A percentile compares a stretch with the other conserved stretches of the same genome.
Evolutionary conservation across 176 grass and related monocot genomes (phyloP).

Genomic region (Oropetium thomaeum): DNA sequence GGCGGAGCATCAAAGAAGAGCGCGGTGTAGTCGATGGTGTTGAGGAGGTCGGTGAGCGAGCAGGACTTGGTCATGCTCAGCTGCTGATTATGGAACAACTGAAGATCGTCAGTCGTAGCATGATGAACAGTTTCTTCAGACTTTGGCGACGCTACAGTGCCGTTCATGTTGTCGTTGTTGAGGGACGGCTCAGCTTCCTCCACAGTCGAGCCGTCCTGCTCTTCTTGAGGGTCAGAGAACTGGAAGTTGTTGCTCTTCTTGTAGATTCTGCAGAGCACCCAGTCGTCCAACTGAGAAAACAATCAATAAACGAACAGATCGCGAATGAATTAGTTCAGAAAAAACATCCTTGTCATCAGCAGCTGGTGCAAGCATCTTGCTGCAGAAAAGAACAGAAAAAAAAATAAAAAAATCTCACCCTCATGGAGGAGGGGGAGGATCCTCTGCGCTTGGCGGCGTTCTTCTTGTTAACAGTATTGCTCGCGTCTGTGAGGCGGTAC

Average conservation of each 20-base stretch:
- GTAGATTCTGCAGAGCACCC: constrained; percentile 77
- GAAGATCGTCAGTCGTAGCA: neutral
- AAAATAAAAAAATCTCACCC: constrained; percentile 24
- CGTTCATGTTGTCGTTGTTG: neutral
- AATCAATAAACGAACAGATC: neutral
- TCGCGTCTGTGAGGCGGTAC: constrained; percentile 40
- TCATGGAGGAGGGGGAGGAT: constrained; percentile 46
- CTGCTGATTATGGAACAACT: neutral
- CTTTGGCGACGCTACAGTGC: neutral
- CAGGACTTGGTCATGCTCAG: constrained; percentile 32
- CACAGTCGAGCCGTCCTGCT: constrained; percentile 38
- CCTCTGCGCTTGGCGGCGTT: constrained; percentile 24
- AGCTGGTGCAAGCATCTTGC: neutral
- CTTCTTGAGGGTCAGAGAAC: constrained; percentile 21
- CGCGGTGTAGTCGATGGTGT: constrained; percentile 37
- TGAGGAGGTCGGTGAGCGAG: constrained; percentile 59
- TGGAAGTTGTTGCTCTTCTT: constrained; percentile 48
- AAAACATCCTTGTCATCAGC: neutral
- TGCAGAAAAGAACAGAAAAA: neutral
- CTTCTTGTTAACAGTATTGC: too few relatives aligned
- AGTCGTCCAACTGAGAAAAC: constrained; percentile 73
- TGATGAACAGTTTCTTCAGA: neutral
- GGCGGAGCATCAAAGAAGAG: constrained; percentile 31
- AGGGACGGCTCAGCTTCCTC: constrained; percentile 19
- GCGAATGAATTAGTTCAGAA: neutral